phyloP scores from a whole-genome alignment of 2,329 filamentous ascomycete species.

The Pseudocercospora musae region DNA sequence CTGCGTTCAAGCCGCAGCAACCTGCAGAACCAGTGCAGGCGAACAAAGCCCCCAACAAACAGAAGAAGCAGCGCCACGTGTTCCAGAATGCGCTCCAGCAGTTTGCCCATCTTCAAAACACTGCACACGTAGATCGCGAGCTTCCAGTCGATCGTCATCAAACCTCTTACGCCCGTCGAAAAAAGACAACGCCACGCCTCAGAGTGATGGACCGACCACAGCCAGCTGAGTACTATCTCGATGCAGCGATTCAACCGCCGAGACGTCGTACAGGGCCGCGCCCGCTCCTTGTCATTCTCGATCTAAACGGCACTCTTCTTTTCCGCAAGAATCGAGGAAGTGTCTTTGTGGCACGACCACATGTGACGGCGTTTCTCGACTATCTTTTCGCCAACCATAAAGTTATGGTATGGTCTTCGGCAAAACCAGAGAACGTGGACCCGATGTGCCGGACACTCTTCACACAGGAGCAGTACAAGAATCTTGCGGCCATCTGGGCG shows the following conservation, averaged over 20 bases:
- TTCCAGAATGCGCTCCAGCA: background rate
- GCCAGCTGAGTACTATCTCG: conserved; percentile 24
- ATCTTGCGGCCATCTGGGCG: conserved; percentile 70
- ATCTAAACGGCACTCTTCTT: conserved; percentile 90
- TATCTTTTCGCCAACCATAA: conserved; percentile 72
- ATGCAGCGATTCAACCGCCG: conserved; percentile 14
- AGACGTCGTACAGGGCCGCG: conserved; percentile 17
- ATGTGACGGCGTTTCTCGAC: conserved; percentile 64
- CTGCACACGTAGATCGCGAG: background rate
- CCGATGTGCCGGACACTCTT: conserved; percentile 67
- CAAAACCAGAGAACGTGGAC: conserved; percentile 67
- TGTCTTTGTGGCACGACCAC: conserved; percentile 56
- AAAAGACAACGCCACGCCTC: background rate
- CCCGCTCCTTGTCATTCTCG: conserved; percentile 73
- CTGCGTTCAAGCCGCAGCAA: background rate
- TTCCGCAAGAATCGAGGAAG: conserved; percentile 57
- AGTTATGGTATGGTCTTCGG: conserved; percentile 90
- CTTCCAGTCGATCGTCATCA: background rate
- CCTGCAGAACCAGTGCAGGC: background rate
- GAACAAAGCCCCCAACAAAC: background rate
- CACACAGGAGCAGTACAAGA: conserved; percentile 48
- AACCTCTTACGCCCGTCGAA: background rate
- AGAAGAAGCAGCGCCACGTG: background rate
- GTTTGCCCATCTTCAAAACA: background rate
- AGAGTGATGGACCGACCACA: conserved; percentile 21